Conservation (phyloP, 139 green algal species). For the Coelastrella sp. region DNA sequence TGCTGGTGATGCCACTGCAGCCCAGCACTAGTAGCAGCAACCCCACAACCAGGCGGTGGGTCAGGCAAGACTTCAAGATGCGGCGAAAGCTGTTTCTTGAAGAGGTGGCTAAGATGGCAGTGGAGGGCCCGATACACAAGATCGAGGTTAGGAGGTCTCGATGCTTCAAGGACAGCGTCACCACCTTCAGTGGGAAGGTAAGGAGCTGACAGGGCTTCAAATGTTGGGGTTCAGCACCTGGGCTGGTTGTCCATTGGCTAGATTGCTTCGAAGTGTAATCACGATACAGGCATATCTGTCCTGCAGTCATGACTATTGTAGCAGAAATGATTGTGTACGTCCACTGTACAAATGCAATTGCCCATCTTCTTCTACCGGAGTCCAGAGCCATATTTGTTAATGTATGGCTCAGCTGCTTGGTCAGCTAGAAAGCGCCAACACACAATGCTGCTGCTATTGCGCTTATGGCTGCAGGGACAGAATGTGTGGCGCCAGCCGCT, state of each 20-base stretch:
- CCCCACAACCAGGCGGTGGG: conserved; percentile 62
- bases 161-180: conserved; percentile 68
- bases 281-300: no score
- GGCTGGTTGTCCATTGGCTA: no score
- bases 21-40: conserved; percentile 49
- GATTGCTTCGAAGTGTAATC: no score
- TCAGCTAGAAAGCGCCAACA: not conserved
- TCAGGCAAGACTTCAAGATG: conserved; percentile 74
- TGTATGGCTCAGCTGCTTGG: no score
- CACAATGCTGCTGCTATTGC: not conserved
- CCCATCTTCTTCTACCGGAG: no score
- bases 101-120: conserved; percentile 72
- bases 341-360: no score
- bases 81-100: conserved; percentile 71
- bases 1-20: conserved; percentile 73
- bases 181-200: conserved; percentile 61
- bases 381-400: no score
- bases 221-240: no score
- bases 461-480: conserved; percentile 47
- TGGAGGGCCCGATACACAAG: conserved; percentile 73
- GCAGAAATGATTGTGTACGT: no score
- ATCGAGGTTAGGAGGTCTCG: conserved; percentile 62
- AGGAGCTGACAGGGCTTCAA: not conserved
- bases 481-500: conserved; percentile 65
- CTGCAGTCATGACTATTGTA: no score